Conservation (phyloP, 129 eudicot genomes). For the Chrysanthemum makinoi region DNA sequence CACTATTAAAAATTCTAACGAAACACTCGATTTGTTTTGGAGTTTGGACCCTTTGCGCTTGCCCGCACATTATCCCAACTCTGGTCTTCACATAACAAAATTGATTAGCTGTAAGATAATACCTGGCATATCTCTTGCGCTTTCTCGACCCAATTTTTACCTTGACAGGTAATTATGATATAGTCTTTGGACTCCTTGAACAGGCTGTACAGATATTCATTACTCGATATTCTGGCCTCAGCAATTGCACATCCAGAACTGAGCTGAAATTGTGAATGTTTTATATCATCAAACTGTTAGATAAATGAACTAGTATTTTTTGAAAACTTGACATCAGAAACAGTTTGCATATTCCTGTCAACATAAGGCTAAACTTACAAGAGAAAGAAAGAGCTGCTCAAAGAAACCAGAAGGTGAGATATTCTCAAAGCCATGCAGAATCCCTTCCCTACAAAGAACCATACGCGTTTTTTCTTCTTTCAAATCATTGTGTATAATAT, state of each 20-base stretch:
- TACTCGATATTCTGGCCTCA: slow-evolving; percentile 59
- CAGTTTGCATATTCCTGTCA: neutral
- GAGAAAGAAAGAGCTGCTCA: slow-evolving; percentile 77
- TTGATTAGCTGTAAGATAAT: slow-evolving; percentile 7
- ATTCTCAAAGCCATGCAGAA: slow-evolving; percentile 59
- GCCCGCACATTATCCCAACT: neutral
- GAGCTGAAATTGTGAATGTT: slow-evolving; percentile 46
- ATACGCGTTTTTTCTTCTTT: neutral
- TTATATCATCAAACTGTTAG: neutral
- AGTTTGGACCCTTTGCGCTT: neutral
- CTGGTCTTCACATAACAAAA: neutral
- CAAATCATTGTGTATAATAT: neutral
- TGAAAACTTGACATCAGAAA: neutral
- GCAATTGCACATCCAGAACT: slow-evolving; percentile 76
- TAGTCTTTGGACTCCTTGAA: slow-evolving; percentile 83
- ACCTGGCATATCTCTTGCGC: slow-evolving; percentile 93
- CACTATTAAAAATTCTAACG: no score
- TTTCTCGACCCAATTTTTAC: slow-evolving; percentile 66
- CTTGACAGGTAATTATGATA: slow-evolving; percentile 57
- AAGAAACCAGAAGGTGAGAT: slow-evolving; percentile 77
- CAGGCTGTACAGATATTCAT: slow-evolving; percentile 54
- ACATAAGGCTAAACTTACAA: slow-evolving; percentile 49
- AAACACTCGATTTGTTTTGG: neutral
- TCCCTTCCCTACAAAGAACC: slow-evolving; percentile 69
- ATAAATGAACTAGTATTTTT: neutral